Evolutionary conservation across 2,329 filamentous ascomycete species (phyloP), one percentile per base, ranked within the genome.

Genomic region (Botrytis hyacinthi): DNA sequence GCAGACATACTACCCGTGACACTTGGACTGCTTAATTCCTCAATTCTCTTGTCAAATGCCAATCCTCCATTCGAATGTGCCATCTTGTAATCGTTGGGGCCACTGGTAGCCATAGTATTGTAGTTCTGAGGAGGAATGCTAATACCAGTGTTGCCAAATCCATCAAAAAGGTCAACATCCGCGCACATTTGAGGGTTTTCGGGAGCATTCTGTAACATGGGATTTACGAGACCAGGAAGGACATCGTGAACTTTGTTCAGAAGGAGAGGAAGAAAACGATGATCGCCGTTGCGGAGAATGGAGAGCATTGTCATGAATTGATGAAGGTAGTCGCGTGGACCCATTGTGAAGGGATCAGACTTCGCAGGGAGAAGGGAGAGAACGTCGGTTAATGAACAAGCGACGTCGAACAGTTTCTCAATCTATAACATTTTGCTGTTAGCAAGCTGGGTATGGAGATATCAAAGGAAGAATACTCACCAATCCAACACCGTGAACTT

Each of bases 381-480:
- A 35, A 93, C 90, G 76, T 95, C 92, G 12, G 88, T 91, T 75
- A 96, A 85, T 26, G 90, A 90, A 80, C 88, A 92, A 20, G 92
- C 90, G 51, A 95, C 88, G 77, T 95, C 92, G 78, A 96, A 88
- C 20, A 97, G 83, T 80, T 95, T 95, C 80, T 95, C 93, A 74
- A 96, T 89, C 88, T 81, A 65, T n/a, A 60, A 16, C 14, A 20
- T 22, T 14, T 26, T 29, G 2, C 14, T 6, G 18, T 68, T 26
- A 68, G 65, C 16, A 62, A 8, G 72, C 76, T 73, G 79, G 73
- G 26, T 32, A 12, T 26, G 70, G 14, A 9, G 16, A 67, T 44
- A 26, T 46, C 40, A 20, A 18, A 57, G 60, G 26, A 71, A 44
- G 40, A 32, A 61, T 37, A 84, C 89, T 81, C 83, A 93, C 92